These are phyloP conservation scores for Populus simonii DNA, from an alignment of 345 rosid genomes.

Conservation along the genomic window DNA sequence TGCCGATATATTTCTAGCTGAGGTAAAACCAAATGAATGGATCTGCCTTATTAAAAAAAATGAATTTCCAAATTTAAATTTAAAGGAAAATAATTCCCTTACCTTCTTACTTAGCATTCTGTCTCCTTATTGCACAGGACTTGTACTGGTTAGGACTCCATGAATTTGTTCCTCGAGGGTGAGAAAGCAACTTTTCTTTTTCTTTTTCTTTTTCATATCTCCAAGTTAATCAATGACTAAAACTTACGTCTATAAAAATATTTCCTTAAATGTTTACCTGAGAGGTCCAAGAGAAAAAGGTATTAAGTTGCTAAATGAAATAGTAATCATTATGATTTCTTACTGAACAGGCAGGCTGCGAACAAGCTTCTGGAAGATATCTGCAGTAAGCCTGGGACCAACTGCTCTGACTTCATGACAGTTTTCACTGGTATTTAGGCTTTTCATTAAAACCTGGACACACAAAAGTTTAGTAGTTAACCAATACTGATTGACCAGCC, in stretches of 20 bases:
- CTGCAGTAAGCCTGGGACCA: slow-evolving; percentile 18
- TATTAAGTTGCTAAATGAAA: background rate
- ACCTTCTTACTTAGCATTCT: background rate
- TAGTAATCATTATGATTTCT: background rate
- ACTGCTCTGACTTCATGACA: slow-evolving; percentile 28
- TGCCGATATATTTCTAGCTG: slow-evolving; percentile 32
- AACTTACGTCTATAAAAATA: too few relatives aligned
- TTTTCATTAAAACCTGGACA: background rate
- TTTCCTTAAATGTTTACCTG: too few relatives aligned
- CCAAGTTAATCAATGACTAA: too few relatives aligned
- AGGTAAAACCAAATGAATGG: slow-evolving; percentile 8
- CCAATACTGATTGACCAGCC: background rate
- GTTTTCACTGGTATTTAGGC: slow-evolving; percentile 30
- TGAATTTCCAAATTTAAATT: background rate
- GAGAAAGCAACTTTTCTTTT: background rate
- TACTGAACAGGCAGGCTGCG: slow-evolving; percentile 27
- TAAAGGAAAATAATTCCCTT: background rate
- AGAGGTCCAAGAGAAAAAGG: background rate
- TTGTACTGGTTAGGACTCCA: slow-evolving; percentile 41
- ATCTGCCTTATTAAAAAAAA: background rate
- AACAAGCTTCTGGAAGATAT: slow-evolving; percentile 22
- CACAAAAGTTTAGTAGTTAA: background rate
- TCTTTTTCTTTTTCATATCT: too few relatives aligned
- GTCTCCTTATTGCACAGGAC: slow-evolving; percentile 19
- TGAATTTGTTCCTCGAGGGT: slow-evolving; percentile 42